These are phyloP conservation scores for Xylaria sp. DNA, from an alignment of 2,329 filamentous ascomycete genomes.

Conservation along the genomic window DNA sequence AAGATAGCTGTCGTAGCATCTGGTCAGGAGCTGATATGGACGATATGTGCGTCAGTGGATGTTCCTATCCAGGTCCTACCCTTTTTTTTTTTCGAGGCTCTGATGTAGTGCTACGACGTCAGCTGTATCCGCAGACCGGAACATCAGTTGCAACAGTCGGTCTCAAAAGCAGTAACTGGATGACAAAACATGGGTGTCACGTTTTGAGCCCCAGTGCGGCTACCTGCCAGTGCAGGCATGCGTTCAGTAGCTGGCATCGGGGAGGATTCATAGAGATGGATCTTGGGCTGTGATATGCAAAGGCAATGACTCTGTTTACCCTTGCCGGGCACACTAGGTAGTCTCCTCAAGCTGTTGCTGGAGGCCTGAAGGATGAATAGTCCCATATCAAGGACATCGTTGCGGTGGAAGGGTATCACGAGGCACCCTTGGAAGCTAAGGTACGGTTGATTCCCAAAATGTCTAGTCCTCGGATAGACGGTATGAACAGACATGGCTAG, in stretches of 20 bases:
- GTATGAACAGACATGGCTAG: slow-evolving; percentile 14
- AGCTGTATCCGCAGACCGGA: slow-evolving; percentile 39
- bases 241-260: slow-evolving; percentile 30
- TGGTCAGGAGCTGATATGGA: slow-evolving; percentile 30
- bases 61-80: slow-evolving; percentile 31
- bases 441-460: slow-evolving; percentile 23
- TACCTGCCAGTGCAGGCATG: slow-evolving; percentile 30
- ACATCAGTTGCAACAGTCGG: slow-evolving; percentile 33
- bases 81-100: slow-evolving; percentile 30
- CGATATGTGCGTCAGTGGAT: slow-evolving; percentile 35
- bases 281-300: slow-evolving; percentile 27
- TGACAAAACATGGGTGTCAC: slow-evolving; percentile 33
- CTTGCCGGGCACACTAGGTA: slow-evolving; percentile 25
- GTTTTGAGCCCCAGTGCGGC: slow-evolving; percentile 30
- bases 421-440: slow-evolving; percentile 31
- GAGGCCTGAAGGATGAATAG: slow-evolving; percentile 33
- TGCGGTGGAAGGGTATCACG: slow-evolving; percentile 28
- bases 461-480: slow-evolving; percentile 22
- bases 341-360: slow-evolving; percentile 21
- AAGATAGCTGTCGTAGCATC: slow-evolving; percentile 29
- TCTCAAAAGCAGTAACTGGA: slow-evolving; percentile 29
- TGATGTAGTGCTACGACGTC: slow-evolving; percentile 37
- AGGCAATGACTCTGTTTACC: slow-evolving; percentile 24
- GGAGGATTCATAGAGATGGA: slow-evolving; percentile 36
- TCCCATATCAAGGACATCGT: slow-evolving; percentile 27